Percentiles rank a stretch among this genome's conserved stretches.
These are phyloP conservation scores for Huntiella omanensis DNA, from an alignment of 2,329 filamentous ascomycete genomes.

Conservation along the genomic window DNA sequence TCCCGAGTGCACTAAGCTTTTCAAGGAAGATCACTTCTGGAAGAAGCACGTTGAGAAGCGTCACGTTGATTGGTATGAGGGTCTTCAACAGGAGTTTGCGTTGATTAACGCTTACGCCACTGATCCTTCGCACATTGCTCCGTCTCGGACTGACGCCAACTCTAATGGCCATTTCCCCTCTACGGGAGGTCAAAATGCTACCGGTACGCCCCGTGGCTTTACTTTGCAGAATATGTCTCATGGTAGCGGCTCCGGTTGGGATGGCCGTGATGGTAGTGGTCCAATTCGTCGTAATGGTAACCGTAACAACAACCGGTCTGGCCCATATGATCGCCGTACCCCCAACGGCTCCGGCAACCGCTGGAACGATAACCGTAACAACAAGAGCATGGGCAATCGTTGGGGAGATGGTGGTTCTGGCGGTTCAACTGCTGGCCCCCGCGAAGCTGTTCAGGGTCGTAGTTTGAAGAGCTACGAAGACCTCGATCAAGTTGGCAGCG, in stretches of 20 bases:
- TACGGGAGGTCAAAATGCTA: constrained; percentile 52
- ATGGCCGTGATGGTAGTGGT: constrained; percentile 40
- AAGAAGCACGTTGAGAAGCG: constrained; percentile 95
- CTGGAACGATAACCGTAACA: constrained; percentile 31
- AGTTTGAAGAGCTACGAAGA: constrained; percentile 97
- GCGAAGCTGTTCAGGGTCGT: constrained; percentile 79
- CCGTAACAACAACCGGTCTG: constrained; percentile 38
- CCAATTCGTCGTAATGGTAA: constrained; percentile 37
- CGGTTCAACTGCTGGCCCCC: constrained; percentile 60
- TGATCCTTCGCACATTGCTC: constrained; percentile 85
- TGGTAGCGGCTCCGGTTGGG: constrained; percentile 33
- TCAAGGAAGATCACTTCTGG: constrained; percentile 96
- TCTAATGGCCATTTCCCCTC: constrained; percentile 91
- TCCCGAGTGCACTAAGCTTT: constrained; percentile 86
- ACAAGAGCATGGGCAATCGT: constrained; percentile 29
- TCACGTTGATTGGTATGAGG: constrained; percentile 71
- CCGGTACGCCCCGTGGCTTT: constrained; percentile 82
- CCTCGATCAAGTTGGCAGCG: constrained; percentile 63
- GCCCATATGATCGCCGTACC: constrained; percentile 54
- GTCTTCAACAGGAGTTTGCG: constrained; percentile 65
- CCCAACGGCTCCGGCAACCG: constrained; percentile 22
- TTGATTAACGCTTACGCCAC: constrained; percentile 89
- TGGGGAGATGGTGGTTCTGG: constrained; percentile 60
- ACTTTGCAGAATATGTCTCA: constrained; percentile 53
- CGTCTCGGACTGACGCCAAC: constrained; percentile 81